A percentile compares a stretch with the other conserved stretches of the same genome.
phyloP scores from a whole-genome alignment of 176 grass and related monocot genomes.

The Neostapfia colusana region DNA sequence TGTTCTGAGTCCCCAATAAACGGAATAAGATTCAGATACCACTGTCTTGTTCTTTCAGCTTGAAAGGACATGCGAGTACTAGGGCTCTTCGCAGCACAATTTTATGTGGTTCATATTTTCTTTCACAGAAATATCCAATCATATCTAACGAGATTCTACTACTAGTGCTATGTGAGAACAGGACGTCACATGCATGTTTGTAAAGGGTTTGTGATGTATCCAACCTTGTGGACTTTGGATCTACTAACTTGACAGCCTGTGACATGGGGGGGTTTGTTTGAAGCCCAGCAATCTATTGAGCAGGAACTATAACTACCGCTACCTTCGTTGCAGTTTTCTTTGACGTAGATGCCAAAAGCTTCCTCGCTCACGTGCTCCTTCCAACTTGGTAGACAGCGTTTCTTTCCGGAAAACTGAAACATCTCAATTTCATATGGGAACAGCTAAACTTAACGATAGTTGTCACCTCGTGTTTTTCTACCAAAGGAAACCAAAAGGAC shows the following conservation, averaged over 20 bases:
- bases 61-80: background rate
- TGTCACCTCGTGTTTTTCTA: constrained; percentile 6
- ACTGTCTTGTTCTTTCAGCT: background rate
- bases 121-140: constrained; percentile 20
- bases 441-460: background rate
- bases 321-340: constrained; percentile 34
- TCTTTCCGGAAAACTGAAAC: background rate
- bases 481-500: background rate
- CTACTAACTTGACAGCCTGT: constrained; percentile 35
- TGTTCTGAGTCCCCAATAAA: background rate
- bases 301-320: constrained; percentile 33
- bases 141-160: constrained; percentile 1
- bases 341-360: constrained; percentile 37
- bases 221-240: constrained; percentile 33
- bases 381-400: constrained; percentile 8
- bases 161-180: constrained; percentile 11
- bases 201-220: constrained; percentile 14
- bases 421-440: background rate
- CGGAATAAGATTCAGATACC: background rate
- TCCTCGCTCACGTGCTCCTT: constrained; percentile 27
- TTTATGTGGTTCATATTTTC: background rate
- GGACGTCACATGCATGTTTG: constrained; percentile 40
- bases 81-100: background rate
- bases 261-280: constrained; percentile 13
- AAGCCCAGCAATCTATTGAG: constrained; percentile 30